Evolutionary conservation across 441 rosid species (phyloP).

Genomic region (Bocquillonia castaneifolia): DNA sequence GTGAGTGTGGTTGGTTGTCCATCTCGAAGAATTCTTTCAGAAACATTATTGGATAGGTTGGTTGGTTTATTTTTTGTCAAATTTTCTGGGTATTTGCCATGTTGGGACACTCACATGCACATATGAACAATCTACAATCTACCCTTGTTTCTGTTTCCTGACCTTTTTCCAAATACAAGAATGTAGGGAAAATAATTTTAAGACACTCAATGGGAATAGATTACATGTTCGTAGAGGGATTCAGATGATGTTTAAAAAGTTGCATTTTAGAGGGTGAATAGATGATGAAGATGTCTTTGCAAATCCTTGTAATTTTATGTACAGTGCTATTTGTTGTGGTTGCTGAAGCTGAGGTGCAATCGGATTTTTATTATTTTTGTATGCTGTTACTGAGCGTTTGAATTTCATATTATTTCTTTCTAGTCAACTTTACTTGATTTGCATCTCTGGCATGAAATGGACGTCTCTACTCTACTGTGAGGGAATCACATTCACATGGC

Average conservation of each 20-base stretch:
- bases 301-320: slow-evolving; percentile 42
- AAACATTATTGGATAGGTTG: slow-evolving; percentile 28
- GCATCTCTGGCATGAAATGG: background rate
- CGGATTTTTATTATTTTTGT: slow-evolving; percentile 15
- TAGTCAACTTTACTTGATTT: background rate
- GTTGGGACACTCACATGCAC: slow-evolving; percentile 7
- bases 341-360: slow-evolving; percentile 26
- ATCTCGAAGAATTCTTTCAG: slow-evolving; percentile 32
- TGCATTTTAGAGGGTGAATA: slow-evolving; percentile 33
- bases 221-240: slow-evolving; percentile 35
- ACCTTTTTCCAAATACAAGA: slow-evolving; percentile 18
- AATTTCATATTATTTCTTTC: background rate
- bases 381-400: background rate
- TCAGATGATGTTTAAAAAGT: slow-evolving; percentile 23
- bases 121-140: slow-evolving; percentile 15
- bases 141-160: slow-evolving; percentile 19
- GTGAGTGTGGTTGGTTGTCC: slow-evolving; percentile 25
- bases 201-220: slow-evolving; percentile 20
- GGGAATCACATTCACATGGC: too few relatives aligned
- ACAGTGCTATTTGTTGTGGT: slow-evolving; percentile 30
- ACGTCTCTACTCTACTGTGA: too few relatives aligned
- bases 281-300: slow-evolving; percentile 4
- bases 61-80: slow-evolving; percentile 32
- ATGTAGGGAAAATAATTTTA: slow-evolving; percentile 30
- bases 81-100: slow-evolving; percentile 12